These are phyloP conservation scores for Nadsonia commutata DNA, from an alignment of 1,139 yeast genomes.

Conservation along the genomic window DNA sequence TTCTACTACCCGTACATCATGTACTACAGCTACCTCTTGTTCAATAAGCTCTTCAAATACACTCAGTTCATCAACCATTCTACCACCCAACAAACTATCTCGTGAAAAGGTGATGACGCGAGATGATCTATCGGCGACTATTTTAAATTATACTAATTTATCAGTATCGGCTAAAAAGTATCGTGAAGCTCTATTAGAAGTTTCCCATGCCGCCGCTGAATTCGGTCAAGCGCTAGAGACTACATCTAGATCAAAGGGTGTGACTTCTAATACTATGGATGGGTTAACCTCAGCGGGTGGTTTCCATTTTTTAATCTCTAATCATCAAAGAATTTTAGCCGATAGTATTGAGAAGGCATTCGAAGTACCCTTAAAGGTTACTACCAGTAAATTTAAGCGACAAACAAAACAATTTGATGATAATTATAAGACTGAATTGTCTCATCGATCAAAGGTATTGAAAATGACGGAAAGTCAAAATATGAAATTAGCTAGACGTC, in stretches of 20 bases:
- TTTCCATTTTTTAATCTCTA: conserved; percentile 58
- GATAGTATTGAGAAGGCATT: conserved; percentile 38
- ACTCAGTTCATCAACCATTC: conserved; percentile 26
- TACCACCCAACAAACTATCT: conserved; percentile 32
- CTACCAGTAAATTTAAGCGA: conserved; percentile 11
- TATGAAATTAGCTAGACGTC: conserved; percentile 33
- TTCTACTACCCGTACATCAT: conserved; percentile 8
- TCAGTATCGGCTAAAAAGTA: conserved; percentile 38
- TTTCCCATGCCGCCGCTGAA: conserved; percentile 53
- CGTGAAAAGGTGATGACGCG: conserved; percentile 38
- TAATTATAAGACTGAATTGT: conserved; percentile 39
- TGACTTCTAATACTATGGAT: conserved; percentile 40
- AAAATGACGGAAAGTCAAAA: conserved; percentile 44
- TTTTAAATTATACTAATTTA: conserved; percentile 33
- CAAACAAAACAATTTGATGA: conserved; percentile 30
- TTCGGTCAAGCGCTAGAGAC: conserved; percentile 62
- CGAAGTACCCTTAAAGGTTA: conserved; percentile 36
- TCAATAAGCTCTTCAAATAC: conserved; percentile 9
- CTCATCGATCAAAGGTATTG: conserved; percentile 38
- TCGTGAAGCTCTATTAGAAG: conserved; percentile 32
- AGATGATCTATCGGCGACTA: conserved; percentile 38
- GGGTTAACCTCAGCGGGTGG: conserved; percentile 67
- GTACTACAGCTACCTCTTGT: conserved; percentile 2
- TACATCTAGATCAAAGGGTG: conserved; percentile 54
- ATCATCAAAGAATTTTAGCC: conserved; percentile 61